Conservation (phyloP, 2,329 filamentous ascomycete species). For the Sporothrix protearum region DNA sequence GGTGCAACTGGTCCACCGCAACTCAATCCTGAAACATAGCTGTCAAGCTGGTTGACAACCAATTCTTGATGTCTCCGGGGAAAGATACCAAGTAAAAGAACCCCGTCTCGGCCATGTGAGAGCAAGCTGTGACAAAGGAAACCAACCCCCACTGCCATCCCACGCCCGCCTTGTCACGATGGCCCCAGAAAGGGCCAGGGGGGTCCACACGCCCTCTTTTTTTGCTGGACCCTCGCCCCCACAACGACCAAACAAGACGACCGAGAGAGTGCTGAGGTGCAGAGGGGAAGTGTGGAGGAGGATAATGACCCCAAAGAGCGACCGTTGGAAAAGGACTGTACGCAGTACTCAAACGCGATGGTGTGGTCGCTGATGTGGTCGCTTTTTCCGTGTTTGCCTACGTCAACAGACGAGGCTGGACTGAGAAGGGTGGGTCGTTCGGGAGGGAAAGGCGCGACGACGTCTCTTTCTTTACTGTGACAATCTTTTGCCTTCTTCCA, state of each 20-base stretch:
- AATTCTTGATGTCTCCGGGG: too few species aligned
- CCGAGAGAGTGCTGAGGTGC: background rate
- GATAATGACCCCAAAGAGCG: too few species aligned
- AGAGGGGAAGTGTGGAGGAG: background rate
- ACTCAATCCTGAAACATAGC: too few species aligned
- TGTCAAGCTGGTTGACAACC: too few species aligned
- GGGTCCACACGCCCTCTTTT: slow-evolving; percentile 8
- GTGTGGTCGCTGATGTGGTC: background rate
- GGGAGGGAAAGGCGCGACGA: background rate
- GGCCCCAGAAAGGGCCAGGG: background rate
- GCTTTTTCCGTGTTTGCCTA: background rate
- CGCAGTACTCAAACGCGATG: too few species aligned
- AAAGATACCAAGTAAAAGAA: background rate
- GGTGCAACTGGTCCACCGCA: too few species aligned
- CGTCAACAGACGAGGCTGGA: slow-evolving; percentile 2
- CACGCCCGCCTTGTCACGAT: background rate
- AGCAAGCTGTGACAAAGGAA: background rate
- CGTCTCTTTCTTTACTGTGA: background rate
- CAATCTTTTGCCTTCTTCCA: background rate
- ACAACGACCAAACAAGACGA: background rate
- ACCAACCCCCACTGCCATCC: slow-evolving; percentile 15
- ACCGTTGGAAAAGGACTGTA: background rate
- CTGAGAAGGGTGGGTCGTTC: slow-evolving; percentile 3
- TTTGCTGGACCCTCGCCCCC: background rate
- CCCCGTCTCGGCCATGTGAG: background rate